phyloP scores from a whole-genome alignment of 495 filamentous ascomycete genomes.

The Xylaria intraflava region DNA sequence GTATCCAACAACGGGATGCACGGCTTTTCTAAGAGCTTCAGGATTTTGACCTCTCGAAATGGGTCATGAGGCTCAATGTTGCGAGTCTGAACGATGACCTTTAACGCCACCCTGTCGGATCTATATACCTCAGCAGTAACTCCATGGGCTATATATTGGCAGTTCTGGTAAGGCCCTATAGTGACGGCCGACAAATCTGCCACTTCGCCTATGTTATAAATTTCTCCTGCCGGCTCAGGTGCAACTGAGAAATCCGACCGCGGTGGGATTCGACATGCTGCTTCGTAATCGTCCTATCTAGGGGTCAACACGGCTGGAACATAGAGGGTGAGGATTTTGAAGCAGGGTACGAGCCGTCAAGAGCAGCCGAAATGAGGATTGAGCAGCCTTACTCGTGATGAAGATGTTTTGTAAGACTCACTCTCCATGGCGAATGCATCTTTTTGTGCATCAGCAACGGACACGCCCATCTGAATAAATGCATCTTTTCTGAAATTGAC shows the following conservation, averaged over 20 bases:
- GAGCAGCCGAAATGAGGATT: background rate
- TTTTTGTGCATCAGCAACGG: conserved; percentile 12
- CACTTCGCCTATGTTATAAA: background rate
- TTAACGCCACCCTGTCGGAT: conserved; percentile 61
- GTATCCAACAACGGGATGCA: conserved; percentile 61
- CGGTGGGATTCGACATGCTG: conserved; percentile 25
- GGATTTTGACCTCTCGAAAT: conserved; percentile 66
- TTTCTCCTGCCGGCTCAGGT: background rate
- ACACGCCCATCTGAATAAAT: conserved; percentile 14
- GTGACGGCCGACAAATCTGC: conserved; percentile 36
- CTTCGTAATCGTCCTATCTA: conserved; percentile 40
- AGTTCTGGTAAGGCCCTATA: conserved; percentile 67
- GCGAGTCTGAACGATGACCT: conserved; percentile 70
- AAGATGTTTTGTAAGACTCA: conserved; percentile 37
- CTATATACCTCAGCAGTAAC: conserved; percentile 77
- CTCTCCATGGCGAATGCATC: conserved; percentile 35
- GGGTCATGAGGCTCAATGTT: conserved; percentile 76
- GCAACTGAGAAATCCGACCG: conserved; percentile 9
- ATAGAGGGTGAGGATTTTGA: background rate
- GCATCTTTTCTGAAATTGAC: conserved; percentile 13
- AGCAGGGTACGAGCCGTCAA: background rate
- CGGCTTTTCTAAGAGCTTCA: conserved; percentile 43
- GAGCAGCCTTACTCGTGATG: conserved; percentile 27
- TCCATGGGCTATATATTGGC: conserved; percentile 64
- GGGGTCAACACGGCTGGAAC: conserved; percentile 10